Conservation (phyloP, 805 yeast species). For the Metschnikowia henanensis region DNA sequence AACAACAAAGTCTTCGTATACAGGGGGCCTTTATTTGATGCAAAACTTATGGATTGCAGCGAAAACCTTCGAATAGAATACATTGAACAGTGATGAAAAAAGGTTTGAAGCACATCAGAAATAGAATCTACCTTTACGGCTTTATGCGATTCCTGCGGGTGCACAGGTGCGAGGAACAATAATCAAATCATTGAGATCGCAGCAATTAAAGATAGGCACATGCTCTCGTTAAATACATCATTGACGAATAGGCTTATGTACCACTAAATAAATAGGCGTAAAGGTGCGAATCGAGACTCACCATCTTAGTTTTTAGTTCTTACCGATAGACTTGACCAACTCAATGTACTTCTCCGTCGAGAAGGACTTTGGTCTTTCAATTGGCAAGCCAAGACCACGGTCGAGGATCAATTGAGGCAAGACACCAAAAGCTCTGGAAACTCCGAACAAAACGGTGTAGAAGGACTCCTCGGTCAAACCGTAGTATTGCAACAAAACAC, state of each 20-base stretch:
- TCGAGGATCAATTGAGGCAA: constrained; percentile 79
- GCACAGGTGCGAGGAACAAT: not conserved
- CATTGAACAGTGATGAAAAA: constrained; percentile 1
- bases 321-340: constrained; percentile 24
- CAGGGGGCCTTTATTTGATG: constrained; percentile 9
- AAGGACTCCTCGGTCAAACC: constrained; percentile 72
- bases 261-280: constrained; percentile 19
- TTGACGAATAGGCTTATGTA: constrained; percentile 10
- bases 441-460: constrained; percentile 83
- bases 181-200: not conserved
- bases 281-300: constrained; percentile 1
- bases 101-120: too few species aligned
- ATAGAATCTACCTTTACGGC: too few species aligned
- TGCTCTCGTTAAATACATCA: constrained; percentile 12
- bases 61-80: constrained; percentile 6
- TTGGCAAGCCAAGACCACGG: constrained; percentile 73
- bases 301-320: constrained; percentile 16
- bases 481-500: constrained; percentile 77
- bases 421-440: constrained; percentile 78
- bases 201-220: not conserved
- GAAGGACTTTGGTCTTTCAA: constrained; percentile 72
- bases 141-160: not conserved
- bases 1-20: constrained; percentile 57
- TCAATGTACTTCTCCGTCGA: constrained; percentile 30
- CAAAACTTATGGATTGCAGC: constrained; percentile 3